These are phyloP conservation scores for Monascus ruber DNA, from an alignment of 2,329 filamentous ascomycete genomes.

Conservation along the genomic window DNA sequence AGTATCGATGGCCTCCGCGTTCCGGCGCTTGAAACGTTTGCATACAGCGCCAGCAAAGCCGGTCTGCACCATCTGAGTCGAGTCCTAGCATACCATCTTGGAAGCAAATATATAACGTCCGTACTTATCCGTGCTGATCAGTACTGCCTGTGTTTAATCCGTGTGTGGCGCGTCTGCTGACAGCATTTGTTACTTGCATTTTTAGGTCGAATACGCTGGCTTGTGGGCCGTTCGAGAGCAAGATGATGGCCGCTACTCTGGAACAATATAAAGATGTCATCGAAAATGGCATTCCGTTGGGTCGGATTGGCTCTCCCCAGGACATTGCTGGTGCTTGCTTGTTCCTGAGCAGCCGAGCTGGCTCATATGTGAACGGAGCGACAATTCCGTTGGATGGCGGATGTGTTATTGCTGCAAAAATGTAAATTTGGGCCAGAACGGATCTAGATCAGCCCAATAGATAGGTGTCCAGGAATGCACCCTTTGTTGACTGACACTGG, in stretches of 20 bases:
- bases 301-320: constrained; percentile 53
- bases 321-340: constrained; percentile 63
- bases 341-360: constrained; percentile 57
- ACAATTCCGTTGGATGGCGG: constrained; percentile 54
- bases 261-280: constrained; percentile 39
- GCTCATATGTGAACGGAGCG: constrained; percentile 55
- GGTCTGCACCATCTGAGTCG: constrained; percentile 43
- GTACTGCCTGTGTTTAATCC: constrained; percentile 30
- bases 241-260: constrained; percentile 45
- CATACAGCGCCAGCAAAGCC: constrained; percentile 43
- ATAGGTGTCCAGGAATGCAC: too few species aligned
- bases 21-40: constrained; percentile 41
- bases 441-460: too few species aligned
- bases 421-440: constrained; percentile 15
- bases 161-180: not conserved
- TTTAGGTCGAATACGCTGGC: constrained; percentile 53
- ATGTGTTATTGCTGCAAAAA: constrained; percentile 27
- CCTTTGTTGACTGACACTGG: too few species aligned
- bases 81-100: constrained; percentile 36
- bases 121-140: constrained; percentile 8
- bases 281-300: constrained; percentile 49
- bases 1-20: constrained; percentile 44
- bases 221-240: constrained; percentile 52
- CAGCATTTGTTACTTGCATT: constrained; percentile 28
- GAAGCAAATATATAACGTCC: not conserved